Base-by-base conservation (phyloP, 2,329 filamentous ascomycete genomes). In the Ramularia endophylla region DNA sequence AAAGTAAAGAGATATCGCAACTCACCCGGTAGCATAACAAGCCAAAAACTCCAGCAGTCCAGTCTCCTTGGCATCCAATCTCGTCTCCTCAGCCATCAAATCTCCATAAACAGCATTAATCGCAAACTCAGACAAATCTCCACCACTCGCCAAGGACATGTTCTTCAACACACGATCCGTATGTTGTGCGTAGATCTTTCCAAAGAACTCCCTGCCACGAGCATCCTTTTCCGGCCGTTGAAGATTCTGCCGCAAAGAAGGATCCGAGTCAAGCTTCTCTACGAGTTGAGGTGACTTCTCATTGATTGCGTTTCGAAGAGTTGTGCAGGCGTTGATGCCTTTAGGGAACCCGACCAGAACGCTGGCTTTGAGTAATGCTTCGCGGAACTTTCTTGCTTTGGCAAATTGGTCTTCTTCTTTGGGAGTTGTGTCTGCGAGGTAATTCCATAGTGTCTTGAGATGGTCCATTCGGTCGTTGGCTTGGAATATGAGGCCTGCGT, bases 241-340 rank as follows among this genome's bases (percentile, higher is more conserved):
- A 8, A 51, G 33, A 3, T 41, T 27, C 22, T 41, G 40, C 11
- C 48, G 40, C 9, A 50, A 29, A 7, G 43, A 47, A 9, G 36
- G 36, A 40, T n/a, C n/a, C n/a, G n/a, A n/a, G n/a, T n/a, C n/a
- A n/a, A n/a, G n/a, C n/a, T n/a, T n/a, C n/a, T n/a, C n/a, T n/a
- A n/a, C n/a, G n/a, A n/a, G n/a, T n/a, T n/a, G n/a, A n/a, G n/a
- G n/a, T n/a, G n/a, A n/a, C n/a, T n/a, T n/a, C n/a, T n/a, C n/a
- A n/a, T n/a, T n/a, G n/a, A n/a, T n/a, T n/a, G n/a, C n/a, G n/a
- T n/a, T n/a, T n/a, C n/a, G n/a, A n/a, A n/a, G n/a, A n/a, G n/a
- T n/a, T n/a, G n/a, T n/a, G n/a, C n/a, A 49, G 5, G 42, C 48
- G 13, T 51, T 51, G n/a, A 51, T 51, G 16, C 46, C 48, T 43